phyloP scores from a whole-genome alignment of 306 rosid species.

The Dalbergia oliveri region DNA sequence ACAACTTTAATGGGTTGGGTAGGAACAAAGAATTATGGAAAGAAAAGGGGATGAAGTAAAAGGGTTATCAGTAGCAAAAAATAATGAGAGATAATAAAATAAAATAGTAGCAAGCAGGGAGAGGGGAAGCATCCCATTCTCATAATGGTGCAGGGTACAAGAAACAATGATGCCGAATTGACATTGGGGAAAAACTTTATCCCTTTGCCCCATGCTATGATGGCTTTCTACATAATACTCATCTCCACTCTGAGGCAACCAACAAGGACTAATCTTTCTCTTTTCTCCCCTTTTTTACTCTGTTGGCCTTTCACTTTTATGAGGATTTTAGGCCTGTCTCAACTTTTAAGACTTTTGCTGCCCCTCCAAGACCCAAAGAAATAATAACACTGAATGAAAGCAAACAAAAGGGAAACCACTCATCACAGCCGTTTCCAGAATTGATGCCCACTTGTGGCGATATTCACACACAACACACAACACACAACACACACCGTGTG shows the following conservation, averaged over 20 bases:
- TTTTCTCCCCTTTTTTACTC: constrained; percentile 2
- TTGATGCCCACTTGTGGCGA: constrained; percentile 43
- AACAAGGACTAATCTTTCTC: constrained; percentile 27
- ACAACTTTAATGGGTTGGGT: neutral
- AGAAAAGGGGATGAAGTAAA: neutral
- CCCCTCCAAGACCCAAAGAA: constrained; percentile 18
- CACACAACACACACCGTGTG: no score
- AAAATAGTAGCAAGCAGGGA: neutral
- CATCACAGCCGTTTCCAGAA: constrained; percentile 36
- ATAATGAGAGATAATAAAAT: no score
- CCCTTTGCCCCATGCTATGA: constrained; percentile 47
- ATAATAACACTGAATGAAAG: constrained; percentile 25
- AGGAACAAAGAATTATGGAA: constrained; percentile 45
- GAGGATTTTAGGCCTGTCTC: constrained; percentile 51
- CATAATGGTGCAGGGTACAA: constrained; percentile 54
- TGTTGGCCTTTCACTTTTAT: constrained; percentile 45
- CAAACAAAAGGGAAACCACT: constrained; percentile 47
- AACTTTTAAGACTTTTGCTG: constrained; percentile 53
- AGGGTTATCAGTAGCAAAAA: neutral
- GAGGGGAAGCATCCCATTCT: constrained; percentile 55
- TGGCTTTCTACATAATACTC: constrained; percentile 19
- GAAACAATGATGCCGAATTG: constrained; percentile 57
- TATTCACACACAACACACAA: neutral
- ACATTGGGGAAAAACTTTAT: constrained; percentile 43
- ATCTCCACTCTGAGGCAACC: constrained; percentile 24